A percentile compares a stretch with the other conserved stretches of the same genome.
phyloP scores from a whole-genome alignment of 2,329 filamentous ascomycete genomes.

The Blastomyces silverae region DNA sequence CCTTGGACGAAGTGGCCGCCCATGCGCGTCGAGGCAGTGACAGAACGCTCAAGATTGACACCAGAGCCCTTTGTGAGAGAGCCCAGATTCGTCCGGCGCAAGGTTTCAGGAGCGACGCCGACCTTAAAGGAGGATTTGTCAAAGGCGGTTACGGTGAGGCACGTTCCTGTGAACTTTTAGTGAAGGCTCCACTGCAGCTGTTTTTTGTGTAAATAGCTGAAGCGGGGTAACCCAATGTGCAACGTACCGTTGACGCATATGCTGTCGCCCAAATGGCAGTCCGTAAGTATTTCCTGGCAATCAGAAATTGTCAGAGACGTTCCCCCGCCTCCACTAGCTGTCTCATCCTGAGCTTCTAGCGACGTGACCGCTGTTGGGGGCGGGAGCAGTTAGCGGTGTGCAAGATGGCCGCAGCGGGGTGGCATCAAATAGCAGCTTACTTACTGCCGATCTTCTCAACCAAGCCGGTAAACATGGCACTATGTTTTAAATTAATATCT shows the following conservation, averaged over 20 bases:
- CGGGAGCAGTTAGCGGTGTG: constrained; percentile 14
- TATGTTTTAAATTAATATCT: not conserved
- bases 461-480: constrained; percentile 88
- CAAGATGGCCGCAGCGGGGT: constrained; percentile 14
- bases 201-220: constrained; percentile 1
- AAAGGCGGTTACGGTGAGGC: constrained; percentile 82
- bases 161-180: constrained; percentile 51
- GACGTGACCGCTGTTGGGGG: constrained; percentile 59
- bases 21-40: constrained; percentile 87
- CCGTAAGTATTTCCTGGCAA: constrained; percentile 66
- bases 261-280: constrained; percentile 83
- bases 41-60: constrained; percentile 92
- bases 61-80: constrained; percentile 56
- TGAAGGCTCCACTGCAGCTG: not conserved
- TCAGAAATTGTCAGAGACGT: constrained; percentile 83
- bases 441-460: constrained; percentile 88
- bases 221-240: not conserved
- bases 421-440: constrained; percentile 29
- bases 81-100: constrained; percentile 93
- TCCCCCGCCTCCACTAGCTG: constrained; percentile 63
- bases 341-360: constrained; percentile 71
- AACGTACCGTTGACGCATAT: constrained; percentile 77
- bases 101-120: constrained; percentile 88
- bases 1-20: constrained; percentile 97
- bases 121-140: constrained; percentile 66